Evolutionary conservation across 1,284 basidiomycete species (phyloP), one percentile per base, ranked within the genome.

Genomic region (Leccinum pachyderme): DNA sequence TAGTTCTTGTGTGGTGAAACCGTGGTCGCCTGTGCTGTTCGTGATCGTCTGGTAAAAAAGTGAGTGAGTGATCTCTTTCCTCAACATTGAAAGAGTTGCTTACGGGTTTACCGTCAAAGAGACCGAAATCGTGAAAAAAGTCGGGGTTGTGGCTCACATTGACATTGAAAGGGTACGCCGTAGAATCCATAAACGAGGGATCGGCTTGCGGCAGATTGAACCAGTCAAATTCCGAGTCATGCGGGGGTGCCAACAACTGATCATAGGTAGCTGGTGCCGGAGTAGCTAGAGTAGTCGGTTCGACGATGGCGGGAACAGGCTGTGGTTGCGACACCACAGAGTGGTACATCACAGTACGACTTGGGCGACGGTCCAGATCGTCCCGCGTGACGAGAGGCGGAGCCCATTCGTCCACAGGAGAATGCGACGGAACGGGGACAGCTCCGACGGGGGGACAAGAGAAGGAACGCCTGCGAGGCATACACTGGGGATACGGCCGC

Each of bases 401-500:
- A 9, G 53, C 35, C 60, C 61, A 66, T 18, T 57, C 49, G 2
- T 63, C 54, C 18, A 59, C 43, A 4, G 56, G 58, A 37, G 56
- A 45, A 39, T 61, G 56, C 4, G 61, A 57, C 2, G 59, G 55
- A 13, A 73, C 63, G 5, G 68, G 65, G 7, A 67, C 52, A 1
- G 75, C 64, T 2, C 72, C 74, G 4, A 64, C 62, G 1, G 75
- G 75, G 22, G 75, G 76, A 52, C 75, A 78, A 25, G 75, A 77
- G 6, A 69, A 73, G 4, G 75, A 66, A 24, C 73, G 73, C 33
- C 73, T 69, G 27, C 58, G 63, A 49, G 60, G 66, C n/a, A 62
- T 50, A 18, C 37, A 54, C 18, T 50, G 58, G 15, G 59, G 63
- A 48, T 61, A 65, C 39, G 63, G 69, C 37, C 60, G 60, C 35